Evolutionary conservation across 257 asterid genomes (phyloP).

Genomic region (Plantago ovata): DNA sequence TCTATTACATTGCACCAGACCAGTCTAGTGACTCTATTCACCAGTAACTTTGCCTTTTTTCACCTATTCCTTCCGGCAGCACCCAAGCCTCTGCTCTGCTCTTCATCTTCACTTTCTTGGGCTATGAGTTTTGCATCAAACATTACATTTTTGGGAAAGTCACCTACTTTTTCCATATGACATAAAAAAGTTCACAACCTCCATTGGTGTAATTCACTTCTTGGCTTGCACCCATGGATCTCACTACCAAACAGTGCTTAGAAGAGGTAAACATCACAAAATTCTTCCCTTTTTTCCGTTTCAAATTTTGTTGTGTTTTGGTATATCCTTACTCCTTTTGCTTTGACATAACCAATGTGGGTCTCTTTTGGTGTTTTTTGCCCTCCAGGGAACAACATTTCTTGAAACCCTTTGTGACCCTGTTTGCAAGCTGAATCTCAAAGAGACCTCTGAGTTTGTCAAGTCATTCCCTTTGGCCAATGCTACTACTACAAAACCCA

Average conservation of each 20-base stretch:
- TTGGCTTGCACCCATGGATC: conserved; percentile 48
- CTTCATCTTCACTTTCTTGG: conserved; percentile 27
- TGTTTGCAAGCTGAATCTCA: conserved; percentile 74
- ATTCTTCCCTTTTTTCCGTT: conserved; percentile 49
- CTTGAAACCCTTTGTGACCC: conserved; percentile 61
- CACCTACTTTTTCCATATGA: conserved; percentile 17
- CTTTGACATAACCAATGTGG: background rate
- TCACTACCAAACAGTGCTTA: conserved; percentile 36
- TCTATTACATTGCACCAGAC: conserved; percentile 43
- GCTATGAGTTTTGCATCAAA: conserved; percentile 21
- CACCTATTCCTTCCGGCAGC: no score
- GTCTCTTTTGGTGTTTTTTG: conserved; percentile 11
- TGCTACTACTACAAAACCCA: conserved; percentile 26
- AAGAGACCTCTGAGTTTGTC: conserved; percentile 81
- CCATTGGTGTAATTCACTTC: background rate
- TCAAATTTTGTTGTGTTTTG: conserved; percentile 41
- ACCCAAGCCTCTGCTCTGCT: conserved; percentile 11
- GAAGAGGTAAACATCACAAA: no score
- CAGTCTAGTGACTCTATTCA: conserved; percentile 39
- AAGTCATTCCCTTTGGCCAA: conserved; percentile 55
- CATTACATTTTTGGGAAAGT: conserved; percentile 16
- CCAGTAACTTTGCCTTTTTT: conserved; percentile 20
- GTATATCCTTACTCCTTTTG: background rate
- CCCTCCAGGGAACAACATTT: conserved; percentile 51
- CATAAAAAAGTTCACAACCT: background rate